Evolutionary conservation across 306 rosid species (phyloP).

Genomic region (Quercus suber): DNA sequence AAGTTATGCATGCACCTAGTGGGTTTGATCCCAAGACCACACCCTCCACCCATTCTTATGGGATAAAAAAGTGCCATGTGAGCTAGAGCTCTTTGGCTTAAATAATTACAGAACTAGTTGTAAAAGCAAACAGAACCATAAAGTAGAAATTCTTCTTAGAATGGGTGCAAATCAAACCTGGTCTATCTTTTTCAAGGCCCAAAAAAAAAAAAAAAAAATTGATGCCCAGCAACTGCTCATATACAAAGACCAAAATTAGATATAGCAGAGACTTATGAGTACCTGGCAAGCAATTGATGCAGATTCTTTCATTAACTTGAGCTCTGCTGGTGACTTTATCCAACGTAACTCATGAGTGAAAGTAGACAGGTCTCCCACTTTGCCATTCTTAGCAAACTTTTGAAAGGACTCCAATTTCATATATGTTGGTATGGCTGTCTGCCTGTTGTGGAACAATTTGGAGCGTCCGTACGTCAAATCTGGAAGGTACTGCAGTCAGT

Average conservation of each 20-base stretch:
- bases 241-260: background rate
- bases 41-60: too few species aligned
- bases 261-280: slow-evolving; percentile 10
- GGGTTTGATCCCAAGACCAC: too few species aligned
- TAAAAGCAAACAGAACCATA: background rate
- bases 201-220: background rate
- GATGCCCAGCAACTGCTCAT: background rate
- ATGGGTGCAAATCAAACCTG: background rate
- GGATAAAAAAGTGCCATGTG: too few species aligned
- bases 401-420: slow-evolving; percentile 61
- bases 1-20: too few species aligned
- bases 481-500: slow-evolving; percentile 85
- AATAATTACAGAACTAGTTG: background rate
- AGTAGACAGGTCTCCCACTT: slow-evolving; percentile 51
- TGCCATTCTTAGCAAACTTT: slow-evolving; percentile 44
- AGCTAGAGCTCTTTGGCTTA: too few species aligned
- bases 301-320: slow-evolving; percentile 79
- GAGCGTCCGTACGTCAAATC: slow-evolving; percentile 59
- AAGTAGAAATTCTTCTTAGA: background rate
- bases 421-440: slow-evolving; percentile 67
- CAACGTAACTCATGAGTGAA: slow-evolving; percentile 69
- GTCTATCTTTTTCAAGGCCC: background rate
- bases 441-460: slow-evolving; percentile 70
- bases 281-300: slow-evolving; percentile 98
- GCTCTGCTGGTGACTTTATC: slow-evolving; percentile 90